A percentile compares a stretch with the other conserved stretches of the same genome.
Evolutionary conservation across 306 rosid genomes (phyloP).

Genomic region (Ceratonia siliqua): DNA sequence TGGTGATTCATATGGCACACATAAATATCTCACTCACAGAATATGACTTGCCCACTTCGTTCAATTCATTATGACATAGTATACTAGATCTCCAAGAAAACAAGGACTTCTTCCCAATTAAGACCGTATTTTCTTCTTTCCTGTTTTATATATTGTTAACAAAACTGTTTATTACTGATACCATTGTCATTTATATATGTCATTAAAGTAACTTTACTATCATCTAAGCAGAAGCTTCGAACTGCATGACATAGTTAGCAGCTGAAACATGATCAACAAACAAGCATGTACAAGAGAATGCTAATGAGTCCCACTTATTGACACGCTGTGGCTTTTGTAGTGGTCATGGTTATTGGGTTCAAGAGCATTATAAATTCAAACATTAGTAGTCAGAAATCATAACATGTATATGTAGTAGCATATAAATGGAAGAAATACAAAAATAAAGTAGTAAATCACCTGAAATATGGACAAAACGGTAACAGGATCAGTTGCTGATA

Average conservation of each 20-base stretch:
- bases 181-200: neutral
- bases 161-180: neutral
- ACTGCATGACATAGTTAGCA: neutral
- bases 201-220: neutral
- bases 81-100: neutral
- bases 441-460: conserved; percentile 38
- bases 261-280: neutral
- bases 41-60: neutral
- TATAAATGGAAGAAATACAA: neutral
- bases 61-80: neutral
- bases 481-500: conserved; percentile 89
- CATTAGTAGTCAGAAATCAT: neutral
- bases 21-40: neutral
- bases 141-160: neutral
- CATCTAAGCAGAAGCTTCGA: neutral
- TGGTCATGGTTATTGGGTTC: conserved; percentile 23
- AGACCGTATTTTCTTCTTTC: neutral
- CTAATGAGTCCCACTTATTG: neutral
- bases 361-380: neutral
- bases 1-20: neutral
- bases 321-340: neutral
- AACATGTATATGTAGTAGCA: neutral
- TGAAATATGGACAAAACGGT: conserved; percentile 85
- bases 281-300: conserved; percentile 1
- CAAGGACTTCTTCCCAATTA: neutral